These are phyloP conservation scores for Gnomoniopsis sp. DNA, from an alignment of 2,329 filamentous ascomycete genomes.

Conservation along the genomic window DNA sequence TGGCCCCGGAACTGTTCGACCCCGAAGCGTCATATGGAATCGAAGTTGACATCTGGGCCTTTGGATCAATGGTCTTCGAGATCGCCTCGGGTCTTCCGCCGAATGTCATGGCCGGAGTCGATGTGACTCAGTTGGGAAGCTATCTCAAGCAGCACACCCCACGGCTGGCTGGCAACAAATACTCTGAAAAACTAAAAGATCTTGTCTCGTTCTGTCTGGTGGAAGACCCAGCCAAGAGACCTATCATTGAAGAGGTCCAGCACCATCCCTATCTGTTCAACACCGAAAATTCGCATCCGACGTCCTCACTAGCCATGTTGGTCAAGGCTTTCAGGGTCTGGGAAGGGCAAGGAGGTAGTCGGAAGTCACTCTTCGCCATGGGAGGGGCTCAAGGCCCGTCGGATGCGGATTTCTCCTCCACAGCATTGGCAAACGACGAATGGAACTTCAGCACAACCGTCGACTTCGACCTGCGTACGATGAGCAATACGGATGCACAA, in stretches of 20 bases:
- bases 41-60: slow-evolving; percentile 81
- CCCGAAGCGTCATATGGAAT: slow-evolving; percentile 63
- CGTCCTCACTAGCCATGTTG: slow-evolving; percentile 58
- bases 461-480: slow-evolving; percentile 58
- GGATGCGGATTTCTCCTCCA: slow-evolving; percentile 39
- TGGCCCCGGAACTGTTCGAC: slow-evolving; percentile 77
- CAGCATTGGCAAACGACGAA: slow-evolving; percentile 51
- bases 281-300: slow-evolving; percentile 61
- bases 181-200: slow-evolving; percentile 65
- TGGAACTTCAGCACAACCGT: slow-evolving; percentile 67
- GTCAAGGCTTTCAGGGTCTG: slow-evolving; percentile 72
- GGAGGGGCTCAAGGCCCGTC: slow-evolving; percentile 55
- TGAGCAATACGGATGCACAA: slow-evolving; percentile 50
- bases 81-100: slow-evolving; percentile 77
- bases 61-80: slow-evolving; percentile 76
- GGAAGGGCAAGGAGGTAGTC: slow-evolving; percentile 70
- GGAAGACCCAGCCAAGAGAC: slow-evolving; percentile 64
- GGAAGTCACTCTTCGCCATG: slow-evolving; percentile 60
- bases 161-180: slow-evolving; percentile 67
- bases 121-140: slow-evolving; percentile 49
- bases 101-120: slow-evolving; percentile 56
- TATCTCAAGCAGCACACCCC: slow-evolving; percentile 62
- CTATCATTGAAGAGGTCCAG: slow-evolving; percentile 66
- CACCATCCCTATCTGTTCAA: slow-evolving; percentile 66
- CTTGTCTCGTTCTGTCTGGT: slow-evolving; percentile 72